Evolutionary conservation across 1,284 basidiomycete species (phyloP).

Genomic region (Sparassis latifolia): DNA sequence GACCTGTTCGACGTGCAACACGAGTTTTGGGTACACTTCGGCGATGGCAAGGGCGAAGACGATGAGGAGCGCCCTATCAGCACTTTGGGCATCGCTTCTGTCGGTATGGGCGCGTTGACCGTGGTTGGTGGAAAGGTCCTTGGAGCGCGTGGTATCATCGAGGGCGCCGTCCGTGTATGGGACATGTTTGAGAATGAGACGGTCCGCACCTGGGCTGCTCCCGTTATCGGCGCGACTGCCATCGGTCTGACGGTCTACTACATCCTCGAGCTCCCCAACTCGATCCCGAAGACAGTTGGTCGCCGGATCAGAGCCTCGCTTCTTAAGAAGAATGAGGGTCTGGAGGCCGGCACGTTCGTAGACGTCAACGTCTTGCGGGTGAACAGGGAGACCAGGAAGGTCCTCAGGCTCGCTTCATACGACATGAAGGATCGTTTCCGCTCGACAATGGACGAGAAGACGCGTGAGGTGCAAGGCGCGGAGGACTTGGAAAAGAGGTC

Average conservation of each 20-base stretch:
- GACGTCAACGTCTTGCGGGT: constrained; percentile 71
- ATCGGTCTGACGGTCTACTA: constrained; percentile 80
- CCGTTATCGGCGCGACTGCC: constrained; percentile 72
- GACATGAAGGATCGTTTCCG: constrained; percentile 85
- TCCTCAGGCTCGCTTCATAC: constrained; percentile 89
- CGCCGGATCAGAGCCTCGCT: constrained; percentile 66
- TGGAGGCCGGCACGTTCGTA: constrained; percentile 44
- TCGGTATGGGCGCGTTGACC: constrained; percentile 83
- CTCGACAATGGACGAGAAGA: constrained; percentile 71
- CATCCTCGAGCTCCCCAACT: constrained; percentile 82
- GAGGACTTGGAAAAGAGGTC: constrained; percentile 74
- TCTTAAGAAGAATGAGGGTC: constrained; percentile 29
- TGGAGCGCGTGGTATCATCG: constrained; percentile 74
- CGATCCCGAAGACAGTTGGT: constrained; percentile 90
- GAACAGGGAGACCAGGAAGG: constrained; percentile 87
- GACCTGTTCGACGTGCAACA: constrained; percentile 90
- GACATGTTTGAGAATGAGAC: constrained; percentile 83
- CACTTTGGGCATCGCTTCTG: constrained; percentile 67
- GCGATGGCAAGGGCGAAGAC: constrained; percentile 36
- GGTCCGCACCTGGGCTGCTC: constrained; percentile 83
- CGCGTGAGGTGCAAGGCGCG: constrained; percentile 69
- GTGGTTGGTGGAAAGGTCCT: constrained; percentile 81
- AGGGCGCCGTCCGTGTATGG: constrained; percentile 65
- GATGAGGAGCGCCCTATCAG: constrained; percentile 53
- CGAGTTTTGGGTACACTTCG: constrained; percentile 64